These are phyloP conservation scores for Nematodospora anomalae DNA, from an alignment of 1,139 yeast species.

Conservation along the genomic window DNA sequence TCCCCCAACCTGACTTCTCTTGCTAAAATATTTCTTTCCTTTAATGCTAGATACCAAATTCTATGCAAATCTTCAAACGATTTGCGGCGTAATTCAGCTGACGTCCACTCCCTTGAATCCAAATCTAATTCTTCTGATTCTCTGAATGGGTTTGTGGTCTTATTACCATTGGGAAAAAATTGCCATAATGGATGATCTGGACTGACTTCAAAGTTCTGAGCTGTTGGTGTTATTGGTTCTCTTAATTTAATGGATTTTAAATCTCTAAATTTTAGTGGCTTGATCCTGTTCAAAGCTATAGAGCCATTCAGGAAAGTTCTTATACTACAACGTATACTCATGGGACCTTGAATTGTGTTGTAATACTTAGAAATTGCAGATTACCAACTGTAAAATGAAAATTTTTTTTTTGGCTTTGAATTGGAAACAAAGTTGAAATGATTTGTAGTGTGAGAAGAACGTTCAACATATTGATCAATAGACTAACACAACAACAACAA, in stretches of 20 bases:
- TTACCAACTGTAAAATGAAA: not conserved
- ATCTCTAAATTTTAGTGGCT: slow-evolving; percentile 9
- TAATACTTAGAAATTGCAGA: too few species aligned
- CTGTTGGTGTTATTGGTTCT: slow-evolving; percentile 86
- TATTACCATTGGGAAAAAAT: slow-evolving; percentile 64
- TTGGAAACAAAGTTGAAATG: too few species aligned
- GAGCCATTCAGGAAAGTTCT: slow-evolving; percentile 23
- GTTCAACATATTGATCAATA: too few species aligned
- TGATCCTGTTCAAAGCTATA: slow-evolving; percentile 5
- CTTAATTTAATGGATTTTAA: slow-evolving; percentile 49
- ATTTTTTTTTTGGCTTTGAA: too few species aligned
- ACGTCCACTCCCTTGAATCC: slow-evolving; percentile 78
- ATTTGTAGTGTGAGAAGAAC: too few species aligned
- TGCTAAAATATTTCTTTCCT: slow-evolving; percentile 76
- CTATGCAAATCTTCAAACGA: slow-evolving; percentile 89
- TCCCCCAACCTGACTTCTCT: slow-evolving; percentile 63
- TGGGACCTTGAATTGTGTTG: too few species aligned
- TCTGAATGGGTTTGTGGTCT: slow-evolving; percentile 56
- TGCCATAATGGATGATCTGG: slow-evolving; percentile 96
- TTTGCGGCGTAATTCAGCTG: slow-evolving; percentile 86
- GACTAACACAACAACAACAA: too few species aligned
- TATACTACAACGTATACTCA: slow-evolving; percentile 13
- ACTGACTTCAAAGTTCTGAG: slow-evolving; percentile 65
- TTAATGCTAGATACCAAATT: slow-evolving; percentile 84
- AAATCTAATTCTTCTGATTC: slow-evolving; percentile 51